A percentile compares a stretch with the other conserved stretches of the same genome.
phyloP scores from a whole-genome alignment of 2,329 filamentous ascomycete genomes.

The Calonectria pseudoreteaudii region DNA sequence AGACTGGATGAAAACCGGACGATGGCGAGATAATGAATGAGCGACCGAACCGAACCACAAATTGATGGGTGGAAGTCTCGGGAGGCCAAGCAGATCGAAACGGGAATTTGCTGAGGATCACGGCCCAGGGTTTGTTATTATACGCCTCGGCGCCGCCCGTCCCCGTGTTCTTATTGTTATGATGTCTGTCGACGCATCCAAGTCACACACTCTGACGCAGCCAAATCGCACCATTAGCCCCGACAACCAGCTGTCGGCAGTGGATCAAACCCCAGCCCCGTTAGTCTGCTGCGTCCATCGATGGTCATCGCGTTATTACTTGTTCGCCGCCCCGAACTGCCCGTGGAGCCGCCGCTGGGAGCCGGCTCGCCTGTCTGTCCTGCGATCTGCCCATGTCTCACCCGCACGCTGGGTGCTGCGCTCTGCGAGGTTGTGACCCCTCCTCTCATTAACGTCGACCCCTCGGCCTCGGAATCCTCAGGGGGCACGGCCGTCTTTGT shows the following conservation, averaged over 20 bases:
- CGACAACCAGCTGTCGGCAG: slow-evolving; percentile 38
- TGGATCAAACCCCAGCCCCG: slow-evolving; percentile 29
- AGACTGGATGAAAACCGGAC: slow-evolving; percentile 1
- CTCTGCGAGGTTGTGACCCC: slow-evolving; percentile 16
- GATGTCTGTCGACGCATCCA: slow-evolving; percentile 27
- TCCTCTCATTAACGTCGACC: slow-evolving; percentile 17
- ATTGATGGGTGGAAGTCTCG: slow-evolving; percentile 15
- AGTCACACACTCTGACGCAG: slow-evolving; percentile 31
- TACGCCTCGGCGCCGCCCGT: slow-evolving; percentile 24
- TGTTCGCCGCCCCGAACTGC: slow-evolving; percentile 15
- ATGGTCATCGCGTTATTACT: slow-evolving; percentile 20
- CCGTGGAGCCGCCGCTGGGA: not conserved
- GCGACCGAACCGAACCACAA: slow-evolving; percentile 7
- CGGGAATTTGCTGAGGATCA: slow-evolving; percentile 19
- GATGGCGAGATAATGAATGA: slow-evolving; percentile 7
- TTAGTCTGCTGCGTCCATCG: slow-evolving; percentile 25
- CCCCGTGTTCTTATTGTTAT: slow-evolving; percentile 19
- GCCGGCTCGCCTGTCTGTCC: slow-evolving; percentile 1
- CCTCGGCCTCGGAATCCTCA: slow-evolving; percentile 9
- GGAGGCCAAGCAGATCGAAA: slow-evolving; percentile 15
- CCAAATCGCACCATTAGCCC: slow-evolving; percentile 39
- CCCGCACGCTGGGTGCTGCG: not conserved
- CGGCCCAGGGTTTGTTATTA: slow-evolving; percentile 27
- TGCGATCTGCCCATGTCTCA: slow-evolving; percentile 11
- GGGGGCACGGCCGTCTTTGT: slow-evolving; percentile 1